Percentiles rank a stretch among this genome's conserved stretches.
These are phyloP conservation scores for Porogramme epimiltina DNA, from an alignment of 1,284 basidiomycete species.

Conservation along the genomic window DNA sequence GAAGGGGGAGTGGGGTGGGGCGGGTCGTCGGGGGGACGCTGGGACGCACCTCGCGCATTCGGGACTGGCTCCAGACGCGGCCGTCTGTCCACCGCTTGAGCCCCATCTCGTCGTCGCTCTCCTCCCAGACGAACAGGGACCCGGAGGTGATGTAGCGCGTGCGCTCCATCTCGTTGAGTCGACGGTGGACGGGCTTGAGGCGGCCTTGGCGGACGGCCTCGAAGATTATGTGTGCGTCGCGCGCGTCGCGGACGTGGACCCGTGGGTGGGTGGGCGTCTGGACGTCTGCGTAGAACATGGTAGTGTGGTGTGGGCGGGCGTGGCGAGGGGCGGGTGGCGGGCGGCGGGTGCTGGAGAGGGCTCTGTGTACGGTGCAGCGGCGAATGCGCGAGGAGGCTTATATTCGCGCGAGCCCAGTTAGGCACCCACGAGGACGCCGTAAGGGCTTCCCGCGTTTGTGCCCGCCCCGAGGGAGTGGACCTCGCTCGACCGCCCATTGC, in stretches of 20 bases:
- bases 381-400: conserved; percentile 22
- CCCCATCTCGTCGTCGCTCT: conserved; percentile 62
- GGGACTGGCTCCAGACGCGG: conserved; percentile 64
- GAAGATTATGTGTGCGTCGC: conserved; percentile 60
- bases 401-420: conserved; percentile 20
- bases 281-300: conserved; percentile 46
- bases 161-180: conserved; percentile 62
- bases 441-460: conserved; percentile 24
- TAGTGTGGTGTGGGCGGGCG: conserved; percentile 9
- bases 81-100: conserved; percentile 69
- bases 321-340: conserved; percentile 14
- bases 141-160: conserved; percentile 58
- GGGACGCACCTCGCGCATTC: conserved; percentile 56
- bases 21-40: conserved; percentile 12
- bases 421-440: conserved; percentile 30
- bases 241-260: conserved; percentile 63
- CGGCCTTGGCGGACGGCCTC: conserved; percentile 60
- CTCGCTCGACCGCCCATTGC: conserved; percentile 4
- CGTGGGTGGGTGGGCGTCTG: conserved; percentile 63
- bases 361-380: conserved; percentile 16
- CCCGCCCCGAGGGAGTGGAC: conserved; percentile 18
- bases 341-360: conserved; percentile 14
- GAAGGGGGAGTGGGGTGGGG: too few species aligned
- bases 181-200: conserved; percentile 49
- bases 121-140: conserved; percentile 67